Evolutionary conservation across 2,329 filamentous ascomycete genomes (phyloP), one percentile per base, ranked within the genome.

Genomic region (Graphium sp.): DNA sequence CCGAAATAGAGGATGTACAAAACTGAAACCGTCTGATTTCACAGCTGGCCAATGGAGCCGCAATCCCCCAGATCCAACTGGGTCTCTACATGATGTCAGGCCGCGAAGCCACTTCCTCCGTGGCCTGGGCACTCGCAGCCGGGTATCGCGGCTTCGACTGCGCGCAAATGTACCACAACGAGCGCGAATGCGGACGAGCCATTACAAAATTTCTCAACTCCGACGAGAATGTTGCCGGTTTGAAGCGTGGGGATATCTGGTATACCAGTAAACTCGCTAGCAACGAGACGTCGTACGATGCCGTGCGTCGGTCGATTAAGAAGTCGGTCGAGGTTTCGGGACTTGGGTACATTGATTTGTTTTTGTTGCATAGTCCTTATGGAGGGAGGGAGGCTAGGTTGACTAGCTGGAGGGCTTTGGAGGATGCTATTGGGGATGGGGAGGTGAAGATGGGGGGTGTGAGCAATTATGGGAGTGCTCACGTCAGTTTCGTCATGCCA

Each of bases 181-280:
- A 89, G 49, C 57, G 57, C 20, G 66, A 80, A 39, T 69, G 74
- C 10, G 80, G 79, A 2, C 53, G 58, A 18, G 74, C 76, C 7
- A 75, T 89, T 35, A 46, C 47, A 3, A 52, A 59, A 13, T 79
- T 66, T 39, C 50, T 80, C 4, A n/a, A n/a, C n/a, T n/a, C n/a
- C n/a, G n/a, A n/a, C n/a, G n/a, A n/a, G n/a, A n/a, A n/a, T n/a
- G n/a, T n/a, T n/a, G 41, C 49, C 21, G 58, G 55, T 0, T 46
- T 83, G 17, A 63, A 58, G 36, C 65, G 81, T 5, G 65, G 74
- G 32, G 72, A 85, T 41, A 57, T 89, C 30, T 81, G 81, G 49
- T 85, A 81, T 47, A 89, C 81, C 1, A 77, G 74, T 20, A 91
- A 89, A 54, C 61, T 89, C 10, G 71, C 70, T 2, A 70, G 62